These are phyloP conservation scores for Solanum hybrid DNA, from an alignment of 305 asterid genomes.

Conservation along the genomic window DNA sequence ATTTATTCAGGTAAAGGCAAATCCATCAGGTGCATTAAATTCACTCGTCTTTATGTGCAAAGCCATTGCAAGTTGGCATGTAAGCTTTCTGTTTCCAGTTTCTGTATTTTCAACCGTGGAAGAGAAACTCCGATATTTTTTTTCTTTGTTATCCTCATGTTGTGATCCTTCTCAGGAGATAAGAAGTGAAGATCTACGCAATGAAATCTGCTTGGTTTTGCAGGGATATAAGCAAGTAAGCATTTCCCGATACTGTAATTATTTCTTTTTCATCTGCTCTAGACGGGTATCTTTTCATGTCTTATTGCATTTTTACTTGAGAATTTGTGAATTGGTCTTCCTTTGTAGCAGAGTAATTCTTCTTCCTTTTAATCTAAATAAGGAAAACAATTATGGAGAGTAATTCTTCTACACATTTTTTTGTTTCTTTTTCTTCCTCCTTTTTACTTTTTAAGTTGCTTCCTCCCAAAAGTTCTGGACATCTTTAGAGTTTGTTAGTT, in stretches of 20 bases:
- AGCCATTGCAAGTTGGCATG: slow-evolving; percentile 98
- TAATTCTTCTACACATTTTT: background rate
- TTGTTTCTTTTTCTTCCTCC: background rate
- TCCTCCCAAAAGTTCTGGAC: background rate
- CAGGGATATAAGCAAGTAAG: slow-evolving; percentile 85
- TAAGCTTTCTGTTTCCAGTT: slow-evolving; percentile 22
- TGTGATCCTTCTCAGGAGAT: slow-evolving; percentile 50
- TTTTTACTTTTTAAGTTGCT: background rate
- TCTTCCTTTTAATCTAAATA: background rate
- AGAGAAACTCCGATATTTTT: background rate
- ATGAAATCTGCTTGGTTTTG: slow-evolving; percentile 78
- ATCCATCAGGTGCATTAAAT: slow-evolving; percentile 85
- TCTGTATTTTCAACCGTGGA: background rate
- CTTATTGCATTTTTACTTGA: background rate
- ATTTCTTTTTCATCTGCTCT: background rate
- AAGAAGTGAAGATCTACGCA: slow-evolving; percentile 75
- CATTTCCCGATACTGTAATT: background rate
- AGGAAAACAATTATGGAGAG: background rate
- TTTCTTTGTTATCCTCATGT: slow-evolving; percentile 8
- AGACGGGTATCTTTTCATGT: background rate
- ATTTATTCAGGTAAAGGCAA: slow-evolving; percentile 62
- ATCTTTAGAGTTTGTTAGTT: background rate
- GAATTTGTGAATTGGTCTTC: background rate
- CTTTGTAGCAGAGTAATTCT: background rate
- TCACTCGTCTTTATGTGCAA: slow-evolving; percentile 69